Base-by-base conservation (phyloP, 164 flowering plant genomes). In the Magnolia changhungtana region DNA sequence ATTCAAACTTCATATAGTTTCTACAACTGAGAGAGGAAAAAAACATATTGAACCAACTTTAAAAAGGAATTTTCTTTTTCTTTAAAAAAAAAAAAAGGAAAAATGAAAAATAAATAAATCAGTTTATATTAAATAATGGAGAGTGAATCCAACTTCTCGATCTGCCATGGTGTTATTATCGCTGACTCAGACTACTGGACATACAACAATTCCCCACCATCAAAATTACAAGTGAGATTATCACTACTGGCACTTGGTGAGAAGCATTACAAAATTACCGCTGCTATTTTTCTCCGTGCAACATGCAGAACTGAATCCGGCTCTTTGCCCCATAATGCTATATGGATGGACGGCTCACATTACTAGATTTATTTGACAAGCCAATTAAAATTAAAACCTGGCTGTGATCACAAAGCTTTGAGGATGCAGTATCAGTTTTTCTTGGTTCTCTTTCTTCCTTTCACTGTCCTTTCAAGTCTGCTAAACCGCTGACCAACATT, bases 401-500 rank as follows among this genome's bases (percentile, higher is more conserved):
- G 29, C 50, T 67, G 45, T 0, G 27, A 29, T 31, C 4, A 67
- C 29, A 8, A 11, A 55, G 61, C 16, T 27, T 18, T 13, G 20
- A 67, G 50, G 7, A 37, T 37, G 71, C 71, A 31, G 49, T 19
- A 9, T 75, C 61, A 37, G 4, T 69, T 49, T 68, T 72, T 72
- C 59, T 76, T 63, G 58, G 23, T 74, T 19, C 70, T 64, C 72
- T 75, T 75, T 64, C 78, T 74, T 55, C 71, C 52, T 58, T 79
- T 79, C 16, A 79, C 81, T 75, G 77, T 13, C 49, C 51, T 79
- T 49, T 71, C 81, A 9, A 79, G 50, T 71, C 50, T 75, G 19
- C 63, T 23, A 13, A 79, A 19, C 71, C 78, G 58, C 29, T 79
- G 78, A 71, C 81, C 70, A 51, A 79, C 24, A 52, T 65, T 72